phyloP scores from a whole-genome alignment of 108 stramenopile species.

The Cyclotella choctawhatcheeana region DNA sequence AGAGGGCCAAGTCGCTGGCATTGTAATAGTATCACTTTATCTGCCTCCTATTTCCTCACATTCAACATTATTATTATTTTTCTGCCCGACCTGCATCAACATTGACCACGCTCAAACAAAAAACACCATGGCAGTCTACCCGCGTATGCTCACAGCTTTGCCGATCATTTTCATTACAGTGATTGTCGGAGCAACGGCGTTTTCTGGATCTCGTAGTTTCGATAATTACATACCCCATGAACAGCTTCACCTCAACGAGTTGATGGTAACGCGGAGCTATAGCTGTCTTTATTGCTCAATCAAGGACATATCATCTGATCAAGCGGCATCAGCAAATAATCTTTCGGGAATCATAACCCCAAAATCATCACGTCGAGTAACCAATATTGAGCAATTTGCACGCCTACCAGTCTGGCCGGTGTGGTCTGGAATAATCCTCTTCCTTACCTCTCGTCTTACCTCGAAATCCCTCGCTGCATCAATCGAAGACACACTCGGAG shows the following conservation, averaged over 20 bases:
- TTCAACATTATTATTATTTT: too few species aligned
- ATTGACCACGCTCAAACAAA: too few species aligned
- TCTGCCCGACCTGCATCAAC: too few species aligned
- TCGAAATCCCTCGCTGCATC: conserved; percentile 51
- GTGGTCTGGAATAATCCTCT: conserved; percentile 72
- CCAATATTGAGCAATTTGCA: conserved; percentile 58
- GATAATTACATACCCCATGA: background rate
- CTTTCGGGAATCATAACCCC: too few species aligned
- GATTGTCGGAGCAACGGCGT: background rate
- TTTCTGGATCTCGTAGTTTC: background rate
- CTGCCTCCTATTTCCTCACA: too few species aligned
- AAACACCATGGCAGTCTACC: too few species aligned
- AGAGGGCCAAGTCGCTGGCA: too few species aligned
- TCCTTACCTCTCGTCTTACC: conserved; percentile 59
- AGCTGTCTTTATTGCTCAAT: background rate
- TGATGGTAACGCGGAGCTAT: background rate
- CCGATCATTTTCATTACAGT: too few species aligned
- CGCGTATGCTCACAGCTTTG: too few species aligned
- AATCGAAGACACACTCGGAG: conserved; percentile 66
- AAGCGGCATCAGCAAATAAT: background rate
- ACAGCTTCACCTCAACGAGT: too few species aligned
- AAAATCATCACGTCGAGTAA: conserved; percentile 27
- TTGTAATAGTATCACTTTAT: too few species aligned
- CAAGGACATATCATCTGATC: background rate
- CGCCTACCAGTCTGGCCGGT: conserved; percentile 86